Base-by-base conservation (phyloP, 192 early-diverging fungal species). In the Powellomyces hirtus region DNA sequence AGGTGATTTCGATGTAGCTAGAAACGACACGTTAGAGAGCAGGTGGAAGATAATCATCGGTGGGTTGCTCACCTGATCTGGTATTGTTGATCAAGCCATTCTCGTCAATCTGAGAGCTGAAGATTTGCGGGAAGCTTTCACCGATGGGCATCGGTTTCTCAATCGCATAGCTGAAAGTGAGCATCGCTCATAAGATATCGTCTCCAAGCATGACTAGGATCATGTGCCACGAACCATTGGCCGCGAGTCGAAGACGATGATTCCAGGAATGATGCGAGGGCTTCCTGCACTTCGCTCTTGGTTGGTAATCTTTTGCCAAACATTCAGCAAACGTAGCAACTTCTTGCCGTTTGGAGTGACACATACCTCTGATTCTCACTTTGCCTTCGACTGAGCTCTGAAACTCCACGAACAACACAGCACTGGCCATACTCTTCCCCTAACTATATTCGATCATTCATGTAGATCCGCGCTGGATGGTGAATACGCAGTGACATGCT, bases 121-220 rank as follows among this genome's bases (percentile, higher is more conserved):
- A 68, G 2, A 74, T 33, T 31, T 61, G 65, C 14, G 72, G 72
- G 33, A 74, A 74, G 30, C 29, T 62, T 44, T 59, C 60, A 14
- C 24, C 30, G 31, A 74, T 62, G n/a, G 72, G 72, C 38, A 52
- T 35, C 2, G 70, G n/a, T 26, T 31, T 36, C 20, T 66, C 35
- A 24, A 66, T 33, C 3, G 35, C 22, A 38, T 36, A 66, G 46
- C 64, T 66, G 50, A 22, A 49, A 37, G 20, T 24, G 26, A 24
- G 16, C 46, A 2, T 5, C n/a, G 26, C 5, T 3, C 14, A 24
- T 49, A 5, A 49, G 46, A 3, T 3, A 18, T 49, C 40, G 18
- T 42, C 18, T 42, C 8, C 18, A 18, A 42, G 18, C 8, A 42
- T 18, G 40, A 8, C 40, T 42, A 18, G 40, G 40, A 18, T 18